Conservation (phyloP, 352 stramenopile genomes). For the Thraustochytrium sp. region DNA sequence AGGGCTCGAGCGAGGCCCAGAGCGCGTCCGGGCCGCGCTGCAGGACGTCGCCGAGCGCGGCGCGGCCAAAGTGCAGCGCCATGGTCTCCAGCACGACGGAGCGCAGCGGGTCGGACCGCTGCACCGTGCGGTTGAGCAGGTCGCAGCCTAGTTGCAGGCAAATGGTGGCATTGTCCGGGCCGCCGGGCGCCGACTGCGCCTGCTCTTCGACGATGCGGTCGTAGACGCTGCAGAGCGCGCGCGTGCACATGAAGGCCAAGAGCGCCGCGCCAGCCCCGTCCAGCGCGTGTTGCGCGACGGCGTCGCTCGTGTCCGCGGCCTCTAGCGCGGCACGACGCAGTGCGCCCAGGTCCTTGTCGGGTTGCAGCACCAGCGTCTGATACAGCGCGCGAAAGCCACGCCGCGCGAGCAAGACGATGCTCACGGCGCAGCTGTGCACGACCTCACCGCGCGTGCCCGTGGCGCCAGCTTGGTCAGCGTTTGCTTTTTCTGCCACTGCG, state of each 20-base stretch:
- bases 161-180: too few species aligned
- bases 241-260: conserved; percentile 1
- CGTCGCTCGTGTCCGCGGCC: not conserved
- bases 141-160: not conserved
- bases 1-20: not conserved
- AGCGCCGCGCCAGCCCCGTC: not conserved
- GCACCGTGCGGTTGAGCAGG: not conserved
- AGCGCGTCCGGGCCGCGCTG: not conserved
- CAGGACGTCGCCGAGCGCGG: not conserved
- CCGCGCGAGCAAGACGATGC: not conserved
- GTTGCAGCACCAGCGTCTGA: not conserved
- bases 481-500: not conserved
- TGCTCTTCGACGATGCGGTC: conserved; percentile 11
- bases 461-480: too few species aligned
- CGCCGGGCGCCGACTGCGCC: not conserved
- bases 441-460: too few species aligned
- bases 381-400: not conserved
- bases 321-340: not conserved
- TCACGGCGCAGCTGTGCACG: not conserved
- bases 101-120: not conserved
- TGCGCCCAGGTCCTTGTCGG: not conserved
- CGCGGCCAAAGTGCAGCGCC: not conserved
- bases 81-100: not conserved
- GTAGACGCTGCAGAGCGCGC: not conserved
- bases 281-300: not conserved